These are phyloP conservation scores for Rubus parviflorus DNA, from an alignment of 306 rosid species.

Conservation along the genomic window DNA sequence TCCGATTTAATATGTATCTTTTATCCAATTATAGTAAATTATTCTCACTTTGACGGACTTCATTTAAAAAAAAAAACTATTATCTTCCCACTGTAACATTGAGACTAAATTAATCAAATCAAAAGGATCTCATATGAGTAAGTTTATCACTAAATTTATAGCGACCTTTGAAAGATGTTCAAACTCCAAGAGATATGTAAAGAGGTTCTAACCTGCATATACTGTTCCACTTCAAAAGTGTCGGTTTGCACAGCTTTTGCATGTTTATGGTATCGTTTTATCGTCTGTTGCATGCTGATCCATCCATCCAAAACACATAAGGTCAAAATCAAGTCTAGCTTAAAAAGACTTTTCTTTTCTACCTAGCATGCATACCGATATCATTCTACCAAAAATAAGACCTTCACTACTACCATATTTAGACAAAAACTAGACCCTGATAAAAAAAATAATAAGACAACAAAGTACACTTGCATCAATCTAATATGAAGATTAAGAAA, in stretches of 20 bases:
- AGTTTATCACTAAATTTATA: background rate
- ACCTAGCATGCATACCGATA: background rate
- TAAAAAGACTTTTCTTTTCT: background rate
- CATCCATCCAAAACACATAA: constrained; percentile 22
- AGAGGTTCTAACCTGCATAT: constrained; percentile 48
- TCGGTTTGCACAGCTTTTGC: constrained; percentile 28
- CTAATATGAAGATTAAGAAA: background rate
- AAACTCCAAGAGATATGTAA: constrained; percentile 3
- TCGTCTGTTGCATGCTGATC: constrained; percentile 47
- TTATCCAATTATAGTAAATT: background rate
- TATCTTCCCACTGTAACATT: background rate
- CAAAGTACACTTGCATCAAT: background rate
- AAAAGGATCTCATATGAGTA: background rate
- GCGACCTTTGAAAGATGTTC: background rate
- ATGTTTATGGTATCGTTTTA: constrained; percentile 37
- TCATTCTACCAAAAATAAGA: background rate
- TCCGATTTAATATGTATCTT: background rate
- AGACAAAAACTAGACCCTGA: background rate
- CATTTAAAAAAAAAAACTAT: background rate
- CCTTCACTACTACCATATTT: background rate
- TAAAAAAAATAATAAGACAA: background rate
- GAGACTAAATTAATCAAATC: background rate
- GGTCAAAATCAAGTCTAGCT: background rate
- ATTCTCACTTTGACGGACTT: background rate
- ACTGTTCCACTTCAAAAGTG: constrained; percentile 28